These are phyloP conservation scores for Aspergillus sergii DNA, from an alignment of 2,329 filamentous ascomycete species.

Conservation along the genomic window DNA sequence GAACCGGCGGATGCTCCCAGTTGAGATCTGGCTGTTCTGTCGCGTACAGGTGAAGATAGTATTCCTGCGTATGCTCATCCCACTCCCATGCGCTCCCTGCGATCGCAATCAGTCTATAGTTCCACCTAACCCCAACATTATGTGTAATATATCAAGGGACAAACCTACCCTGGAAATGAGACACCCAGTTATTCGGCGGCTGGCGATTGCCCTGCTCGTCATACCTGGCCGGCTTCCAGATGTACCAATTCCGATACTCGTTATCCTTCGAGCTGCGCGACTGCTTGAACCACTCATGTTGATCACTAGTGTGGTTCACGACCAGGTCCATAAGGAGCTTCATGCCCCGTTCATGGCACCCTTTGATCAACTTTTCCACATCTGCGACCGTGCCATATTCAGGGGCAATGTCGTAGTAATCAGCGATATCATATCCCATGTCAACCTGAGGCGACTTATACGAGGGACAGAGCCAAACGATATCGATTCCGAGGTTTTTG, in stretches of 20 bases:
- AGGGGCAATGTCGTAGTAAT: slow-evolving; percentile 67
- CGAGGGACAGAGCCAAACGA: slow-evolving; percentile 59
- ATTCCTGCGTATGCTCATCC: slow-evolving; percentile 72
- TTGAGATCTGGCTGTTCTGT: slow-evolving; percentile 82
- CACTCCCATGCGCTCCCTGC: slow-evolving; percentile 49
- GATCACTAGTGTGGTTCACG: slow-evolving; percentile 74
- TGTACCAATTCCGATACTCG: slow-evolving; percentile 71
- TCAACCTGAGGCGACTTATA: slow-evolving; percentile 58
- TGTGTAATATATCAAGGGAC: neutral
- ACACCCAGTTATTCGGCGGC: slow-evolving; percentile 71
- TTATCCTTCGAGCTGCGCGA: slow-evolving; percentile 63
- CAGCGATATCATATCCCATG: slow-evolving; percentile 57
- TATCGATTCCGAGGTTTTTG: slow-evolving; percentile 61
- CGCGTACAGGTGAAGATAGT: slow-evolving; percentile 76
- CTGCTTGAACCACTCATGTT: slow-evolving; percentile 72
- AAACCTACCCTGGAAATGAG: slow-evolving; percentile 39
- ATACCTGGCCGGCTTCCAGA: slow-evolving; percentile 57
- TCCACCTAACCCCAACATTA: rapidly evolving
- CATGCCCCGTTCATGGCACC: slow-evolving; percentile 65
- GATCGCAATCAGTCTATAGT: slow-evolving; percentile 14
- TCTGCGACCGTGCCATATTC: slow-evolving; percentile 69
- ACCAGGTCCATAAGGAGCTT: slow-evolving; percentile 74
- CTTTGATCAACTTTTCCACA: slow-evolving; percentile 63
- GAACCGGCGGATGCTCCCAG: slow-evolving; percentile 72
- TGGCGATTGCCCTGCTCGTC: slow-evolving; percentile 61